phyloP scores from a whole-genome alignment of 495 filamentous ascomycete genomes.

The Achaetomiella virescens region DNA sequence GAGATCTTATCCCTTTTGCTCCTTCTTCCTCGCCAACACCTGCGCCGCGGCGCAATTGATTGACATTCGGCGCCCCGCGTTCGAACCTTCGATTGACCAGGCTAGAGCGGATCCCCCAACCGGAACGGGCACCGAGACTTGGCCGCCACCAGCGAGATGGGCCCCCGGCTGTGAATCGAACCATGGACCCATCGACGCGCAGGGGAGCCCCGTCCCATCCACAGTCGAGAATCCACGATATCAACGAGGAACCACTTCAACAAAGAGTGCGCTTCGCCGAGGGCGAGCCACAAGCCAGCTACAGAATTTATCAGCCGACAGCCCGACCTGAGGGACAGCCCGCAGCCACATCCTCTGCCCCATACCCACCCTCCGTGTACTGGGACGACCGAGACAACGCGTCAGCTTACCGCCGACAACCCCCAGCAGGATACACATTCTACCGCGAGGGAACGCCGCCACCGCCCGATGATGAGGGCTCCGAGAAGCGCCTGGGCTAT shows the following conservation, averaged over 20 bases:
- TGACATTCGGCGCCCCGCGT: neutral
- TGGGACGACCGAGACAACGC: constrained; percentile 26
- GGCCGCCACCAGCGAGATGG: constrained; percentile 21
- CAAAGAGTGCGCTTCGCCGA: constrained; percentile 26
- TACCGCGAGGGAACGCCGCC: constrained; percentile 34
- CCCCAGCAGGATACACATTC: constrained; percentile 27
- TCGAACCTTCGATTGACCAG: neutral
- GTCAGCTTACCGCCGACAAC: neutral
- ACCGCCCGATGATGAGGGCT: constrained; percentile 19
- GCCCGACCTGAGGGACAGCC: neutral
- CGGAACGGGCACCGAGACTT: neutral
- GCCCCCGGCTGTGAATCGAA: constrained; percentile 17
- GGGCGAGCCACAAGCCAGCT: constrained; percentile 11
- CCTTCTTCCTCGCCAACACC: neutral
- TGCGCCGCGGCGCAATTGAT: constrained; percentile 15
- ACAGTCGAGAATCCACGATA: neutral
- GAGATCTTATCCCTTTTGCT: constrained; percentile 1
- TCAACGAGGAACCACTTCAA: constrained; percentile 4
- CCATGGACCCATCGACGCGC: constrained; percentile 20
- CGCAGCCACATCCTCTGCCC: neutral
- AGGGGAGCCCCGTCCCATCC: constrained; percentile 21
- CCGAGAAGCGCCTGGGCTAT: constrained; percentile 15
- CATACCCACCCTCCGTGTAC: constrained; percentile 20
- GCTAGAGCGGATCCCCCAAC: neutral
- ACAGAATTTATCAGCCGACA: constrained; percentile 8